Base-by-base conservation (phyloP, 805 yeast genomes). In the Vanderwaltozyma polyspora region DNA sequence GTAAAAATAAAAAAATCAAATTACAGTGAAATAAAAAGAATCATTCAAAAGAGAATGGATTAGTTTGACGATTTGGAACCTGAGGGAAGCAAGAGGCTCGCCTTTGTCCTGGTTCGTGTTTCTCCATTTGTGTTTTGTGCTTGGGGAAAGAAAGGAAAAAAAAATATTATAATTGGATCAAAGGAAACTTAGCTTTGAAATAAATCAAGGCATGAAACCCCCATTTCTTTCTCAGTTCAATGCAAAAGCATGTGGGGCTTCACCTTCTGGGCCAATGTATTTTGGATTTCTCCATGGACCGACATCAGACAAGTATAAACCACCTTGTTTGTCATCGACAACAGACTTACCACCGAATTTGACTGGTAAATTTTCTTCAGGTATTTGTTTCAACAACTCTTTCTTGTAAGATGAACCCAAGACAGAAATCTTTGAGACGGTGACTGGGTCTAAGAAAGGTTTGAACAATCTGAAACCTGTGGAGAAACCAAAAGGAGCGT, bases 211-310 rank as follows among this genome's bases (percentile, higher is more conserved):
- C n/a, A n/a, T n/a, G n/a, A n/a, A n/a, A n/a, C n/a, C n/a, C n/a
- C n/a, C n/a, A n/a, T n/a, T n/a, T n/a, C n/a, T n/a, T n/a, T n/a
- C n/a, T 28, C 34, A 43, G 26, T 45, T 42, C 36, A 41, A 16
- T 9, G 49, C 39, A 34, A 69, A 66, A 13, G 74, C 67, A 49
- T 62, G 66, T 53, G 95, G 95, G 34, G 94, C 94, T 61, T 79
- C 84, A 44, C 95, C 95, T 64, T 87, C 97, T 39, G 95, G 94
- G 11, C 96, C 97, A 56, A 86, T 79, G 62, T 52, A 89, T 62
- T 80, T 50, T 22, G 78, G 66, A 42, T 89, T 91, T 71, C 95
- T 82, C 98, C 98, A 91, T 44, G 98, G 98, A 46, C 98, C 98
- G 45, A 79, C 67, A 57, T 91, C 97, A 26, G 91, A 75, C 52